These are phyloP conservation scores for Pyrenophora teres DNA, from an alignment of 2,329 filamentous ascomycete genomes.

Conservation along the genomic window DNA sequence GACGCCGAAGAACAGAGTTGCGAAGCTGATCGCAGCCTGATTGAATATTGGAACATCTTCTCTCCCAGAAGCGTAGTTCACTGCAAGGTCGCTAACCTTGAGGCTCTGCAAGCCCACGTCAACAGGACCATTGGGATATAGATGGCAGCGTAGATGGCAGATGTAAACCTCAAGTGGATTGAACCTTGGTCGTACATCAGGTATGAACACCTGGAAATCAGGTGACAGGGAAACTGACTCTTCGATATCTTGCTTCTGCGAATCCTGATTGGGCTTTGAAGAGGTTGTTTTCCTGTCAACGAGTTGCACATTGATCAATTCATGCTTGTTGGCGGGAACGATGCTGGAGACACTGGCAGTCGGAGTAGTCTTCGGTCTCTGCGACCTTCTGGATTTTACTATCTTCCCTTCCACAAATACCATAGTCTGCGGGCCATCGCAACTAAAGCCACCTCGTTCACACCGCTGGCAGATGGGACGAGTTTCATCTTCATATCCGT, in stretches of 20 bases:
- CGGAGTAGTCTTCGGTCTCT: background rate
- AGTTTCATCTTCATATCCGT: conserved; percentile 28
- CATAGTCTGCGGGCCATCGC: conserved; percentile 30
- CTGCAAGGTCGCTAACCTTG: conserved; percentile 20
- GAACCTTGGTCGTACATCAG: conserved; percentile 4
- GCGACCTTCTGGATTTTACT: conserved; percentile 30
- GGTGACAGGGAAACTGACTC: background rate
- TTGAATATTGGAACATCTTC: conserved; percentile 17
- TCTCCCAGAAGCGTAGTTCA: background rate
- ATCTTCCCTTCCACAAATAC: conserved; percentile 35
- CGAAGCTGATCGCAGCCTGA: conserved; percentile 31
- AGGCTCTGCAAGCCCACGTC: conserved; percentile 27
- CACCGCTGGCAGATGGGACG: conserved; percentile 35
- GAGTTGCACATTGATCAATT: too few relatives aligned
- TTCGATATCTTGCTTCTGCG: conserved; percentile 1
- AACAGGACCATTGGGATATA: conserved; percentile 28
- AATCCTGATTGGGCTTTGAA: background rate
- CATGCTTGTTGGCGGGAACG: too few relatives aligned
- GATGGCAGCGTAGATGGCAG: conserved; percentile 27
- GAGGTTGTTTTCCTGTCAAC: too few relatives aligned
- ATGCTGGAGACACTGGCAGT: too few relatives aligned
- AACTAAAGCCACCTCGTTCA: conserved; percentile 26
- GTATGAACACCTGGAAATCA: background rate
- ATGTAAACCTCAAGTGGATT: conserved; percentile 33
- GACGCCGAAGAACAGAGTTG: conserved; percentile 33